A percentile compares a stretch with the other conserved stretches of the same genome.
phyloP scores from a whole-genome alignment of 306 rosid genomes.

The Arachis hypogaea region DNA sequence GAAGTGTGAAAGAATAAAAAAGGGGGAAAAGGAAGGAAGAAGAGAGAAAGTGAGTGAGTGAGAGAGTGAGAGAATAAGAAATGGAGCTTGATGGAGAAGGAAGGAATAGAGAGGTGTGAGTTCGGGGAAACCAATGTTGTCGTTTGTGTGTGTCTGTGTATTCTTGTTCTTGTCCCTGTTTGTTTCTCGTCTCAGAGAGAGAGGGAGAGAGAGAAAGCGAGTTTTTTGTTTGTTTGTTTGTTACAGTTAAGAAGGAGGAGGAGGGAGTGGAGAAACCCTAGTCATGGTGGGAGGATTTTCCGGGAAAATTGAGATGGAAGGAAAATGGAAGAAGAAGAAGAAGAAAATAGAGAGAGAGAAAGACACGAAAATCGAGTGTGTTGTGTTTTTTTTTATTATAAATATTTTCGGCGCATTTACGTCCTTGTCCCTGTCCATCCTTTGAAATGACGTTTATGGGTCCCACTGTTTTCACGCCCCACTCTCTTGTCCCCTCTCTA shows the following conservation, averaged over 20 bases:
- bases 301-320: not conserved
- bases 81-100: no score
- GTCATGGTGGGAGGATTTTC: not conserved
- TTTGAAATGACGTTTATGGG: conserved; percentile 58
- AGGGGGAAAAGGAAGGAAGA: conserved; percentile 42
- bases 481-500: not conserved
- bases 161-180: not conserved
- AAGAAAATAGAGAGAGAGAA: conserved; percentile 56
- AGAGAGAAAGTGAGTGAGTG: no score
- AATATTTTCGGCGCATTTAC: conserved; percentile 68
- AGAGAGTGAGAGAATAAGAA: no score
- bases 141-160: conserved; percentile 3
- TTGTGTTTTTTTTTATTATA: conserved; percentile 35
- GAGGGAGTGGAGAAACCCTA: conserved; percentile 42
- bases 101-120: not conserved
- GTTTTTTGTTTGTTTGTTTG: no score
- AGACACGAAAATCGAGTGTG: conserved; percentile 37
- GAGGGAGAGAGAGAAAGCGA: no score
- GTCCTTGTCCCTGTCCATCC: conserved; percentile 68
- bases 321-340: not conserved
- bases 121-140: conserved; percentile 22
- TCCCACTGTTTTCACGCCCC: conserved; percentile 30
- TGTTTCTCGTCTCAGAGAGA: not conserved
- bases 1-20: not conserved
- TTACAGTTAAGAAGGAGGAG: not conserved